Conservation (phyloP, 2,329 filamentous ascomycete species). For the Claviceps sorghi region DNA sequence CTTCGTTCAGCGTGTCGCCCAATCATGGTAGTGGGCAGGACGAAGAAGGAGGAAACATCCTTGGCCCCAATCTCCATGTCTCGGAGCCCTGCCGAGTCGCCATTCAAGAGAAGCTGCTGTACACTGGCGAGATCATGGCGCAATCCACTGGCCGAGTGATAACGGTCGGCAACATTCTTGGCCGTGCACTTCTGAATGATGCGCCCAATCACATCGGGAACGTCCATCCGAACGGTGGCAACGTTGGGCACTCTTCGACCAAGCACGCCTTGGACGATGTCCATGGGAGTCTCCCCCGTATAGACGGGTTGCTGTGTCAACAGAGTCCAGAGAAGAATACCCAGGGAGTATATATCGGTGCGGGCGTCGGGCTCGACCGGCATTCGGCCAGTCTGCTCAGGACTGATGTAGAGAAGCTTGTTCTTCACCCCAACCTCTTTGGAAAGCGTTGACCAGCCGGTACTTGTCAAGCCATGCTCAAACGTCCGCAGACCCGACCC, state of each 20-base stretch:
- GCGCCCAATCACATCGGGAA: slow-evolving; percentile 67
- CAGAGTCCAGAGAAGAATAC: slow-evolving; percentile 77
- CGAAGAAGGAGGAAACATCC: slow-evolving; percentile 86
- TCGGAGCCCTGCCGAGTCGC: slow-evolving; percentile 55
- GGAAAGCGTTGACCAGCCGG: slow-evolving; percentile 73
- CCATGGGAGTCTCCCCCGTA: slow-evolving; percentile 63
- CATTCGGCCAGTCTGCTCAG: slow-evolving; percentile 87
- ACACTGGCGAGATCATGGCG: slow-evolving; percentile 67
- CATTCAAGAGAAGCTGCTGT: slow-evolving; percentile 58
- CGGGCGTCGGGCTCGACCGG: slow-evolving; percentile 81
- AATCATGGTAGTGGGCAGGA: slow-evolving; percentile 67
- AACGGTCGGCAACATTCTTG: slow-evolving; percentile 75
- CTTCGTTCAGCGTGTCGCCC: slow-evolving; percentile 61
- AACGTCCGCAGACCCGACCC: slow-evolving; percentile 79
- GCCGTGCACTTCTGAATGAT: slow-evolving; percentile 89
- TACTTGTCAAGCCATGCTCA: slow-evolving; percentile 73
- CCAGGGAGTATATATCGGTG: slow-evolving; percentile 87
- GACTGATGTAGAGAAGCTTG: slow-evolving; percentile 82
- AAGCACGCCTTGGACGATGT: slow-evolving; percentile 83
- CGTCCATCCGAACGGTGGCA: slow-evolving; percentile 62
- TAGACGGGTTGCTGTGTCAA: slow-evolving; percentile 70
- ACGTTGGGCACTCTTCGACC: slow-evolving; percentile 64
- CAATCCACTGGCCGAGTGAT: slow-evolving; percentile 76
- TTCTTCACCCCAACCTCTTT: slow-evolving; percentile 75
- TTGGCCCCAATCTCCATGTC: slow-evolving; percentile 66